Percentiles rank a stretch among this genome's conserved stretches.
Evolutionary conservation across 306 rosid species (phyloP).

Genomic region (Macrotyloma uniflorum): DNA sequence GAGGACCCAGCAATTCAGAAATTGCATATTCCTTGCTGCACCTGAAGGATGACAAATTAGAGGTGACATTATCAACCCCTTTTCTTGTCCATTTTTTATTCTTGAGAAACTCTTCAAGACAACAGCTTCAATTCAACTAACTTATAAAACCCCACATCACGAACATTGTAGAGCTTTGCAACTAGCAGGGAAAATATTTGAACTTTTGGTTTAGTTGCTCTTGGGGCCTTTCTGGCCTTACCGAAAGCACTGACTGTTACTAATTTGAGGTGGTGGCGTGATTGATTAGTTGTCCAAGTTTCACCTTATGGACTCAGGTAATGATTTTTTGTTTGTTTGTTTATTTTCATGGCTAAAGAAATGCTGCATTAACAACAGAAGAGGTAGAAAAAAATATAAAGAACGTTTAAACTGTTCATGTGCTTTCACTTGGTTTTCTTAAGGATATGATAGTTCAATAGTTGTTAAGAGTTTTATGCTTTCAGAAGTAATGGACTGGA

Average conservation of each 20-base stretch:
- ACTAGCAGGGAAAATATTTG: background rate
- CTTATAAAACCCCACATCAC: conserved; percentile 26
- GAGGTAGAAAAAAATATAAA: background rate
- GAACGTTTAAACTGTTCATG: background rate
- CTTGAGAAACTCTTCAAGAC: conserved; percentile 5
- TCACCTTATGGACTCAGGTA: conserved; percentile 46
- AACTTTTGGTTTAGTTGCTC: conserved; percentile 28
- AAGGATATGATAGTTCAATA: background rate
- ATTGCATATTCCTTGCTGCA: background rate
- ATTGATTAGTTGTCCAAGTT: conserved; percentile 12
- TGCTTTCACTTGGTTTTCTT: background rate
- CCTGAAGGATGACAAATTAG: conserved; percentile 12
- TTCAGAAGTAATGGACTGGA: background rate
- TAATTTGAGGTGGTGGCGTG: conserved; percentile 10
- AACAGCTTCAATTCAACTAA: background rate
- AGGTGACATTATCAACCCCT: conserved; percentile 48
- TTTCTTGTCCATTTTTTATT: conserved; percentile 28
- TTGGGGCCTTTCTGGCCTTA: conserved; percentile 14
- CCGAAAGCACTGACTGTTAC: background rate
- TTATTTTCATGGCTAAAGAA: background rate
- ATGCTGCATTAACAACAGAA: background rate
- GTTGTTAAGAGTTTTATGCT: background rate
- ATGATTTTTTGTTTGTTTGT: background rate
- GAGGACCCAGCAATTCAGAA: background rate
- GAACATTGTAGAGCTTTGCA: conserved; percentile 38